Percentiles rank a stretch among this genome's conserved stretches.
Evolutionary conservation across 306 rosid genomes (phyloP).

Genomic region (Canavalia gladiata): DNA sequence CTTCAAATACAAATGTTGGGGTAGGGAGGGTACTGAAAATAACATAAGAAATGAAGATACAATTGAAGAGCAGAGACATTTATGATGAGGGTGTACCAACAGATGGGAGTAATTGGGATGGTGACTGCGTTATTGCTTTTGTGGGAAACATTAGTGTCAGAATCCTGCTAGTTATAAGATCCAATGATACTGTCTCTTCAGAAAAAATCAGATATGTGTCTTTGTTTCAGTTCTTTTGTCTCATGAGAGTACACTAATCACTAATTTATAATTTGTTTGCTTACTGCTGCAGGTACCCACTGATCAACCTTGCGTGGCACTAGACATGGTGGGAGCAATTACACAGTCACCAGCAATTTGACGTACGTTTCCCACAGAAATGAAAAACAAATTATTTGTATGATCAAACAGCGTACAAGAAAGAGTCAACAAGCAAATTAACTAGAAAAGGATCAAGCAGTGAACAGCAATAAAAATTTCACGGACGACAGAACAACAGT

Average conservation of each 20-base stretch:
- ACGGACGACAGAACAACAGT: background rate
- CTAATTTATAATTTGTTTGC: slow-evolving; percentile 22
- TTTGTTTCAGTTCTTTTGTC: slow-evolving; percentile 35
- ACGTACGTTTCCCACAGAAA: background rate
- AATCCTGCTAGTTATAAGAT: slow-evolving; percentile 1
- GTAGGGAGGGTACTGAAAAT: slow-evolving; percentile 20
- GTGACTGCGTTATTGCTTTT: slow-evolving; percentile 20
- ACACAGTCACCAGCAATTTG: slow-evolving; percentile 76
- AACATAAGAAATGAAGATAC: slow-evolving; percentile 7
- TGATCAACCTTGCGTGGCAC: slow-evolving; percentile 85
- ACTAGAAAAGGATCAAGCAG: slow-evolving; percentile 24
- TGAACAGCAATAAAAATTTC: background rate
- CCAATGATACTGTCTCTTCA: slow-evolving; percentile 27
- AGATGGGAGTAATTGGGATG: background rate
- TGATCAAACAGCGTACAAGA: background rate
- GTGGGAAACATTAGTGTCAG: slow-evolving; percentile 43
- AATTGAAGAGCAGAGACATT: slow-evolving; percentile 27
- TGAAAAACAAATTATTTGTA: slow-evolving; percentile 1
- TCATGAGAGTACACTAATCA: background rate
- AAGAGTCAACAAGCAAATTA: background rate
- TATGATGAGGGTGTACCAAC: slow-evolving; percentile 36
- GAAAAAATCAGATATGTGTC: slow-evolving; percentile 15
- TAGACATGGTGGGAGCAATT: slow-evolving; percentile 71
- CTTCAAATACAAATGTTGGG: background rate
- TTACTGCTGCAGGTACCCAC: slow-evolving; percentile 70